Evolutionary conservation across 2,329 filamentous ascomycete genomes (phyloP).

Genomic region (Fusarium tricinctum): DNA sequence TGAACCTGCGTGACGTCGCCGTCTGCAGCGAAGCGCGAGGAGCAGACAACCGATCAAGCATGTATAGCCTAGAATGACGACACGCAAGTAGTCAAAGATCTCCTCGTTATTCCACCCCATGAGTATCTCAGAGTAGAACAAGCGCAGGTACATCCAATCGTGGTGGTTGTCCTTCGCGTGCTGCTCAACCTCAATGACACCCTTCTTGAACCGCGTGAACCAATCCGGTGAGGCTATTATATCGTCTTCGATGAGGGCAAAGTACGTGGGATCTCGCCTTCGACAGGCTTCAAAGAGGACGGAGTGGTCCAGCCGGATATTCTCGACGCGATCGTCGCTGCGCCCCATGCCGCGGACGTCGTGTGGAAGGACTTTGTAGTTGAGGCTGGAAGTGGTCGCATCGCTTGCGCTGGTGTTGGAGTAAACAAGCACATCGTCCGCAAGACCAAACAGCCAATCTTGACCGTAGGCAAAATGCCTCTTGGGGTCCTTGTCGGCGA

Average conservation of each 20-base stretch:
- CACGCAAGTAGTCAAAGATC: slow-evolving; percentile 49
- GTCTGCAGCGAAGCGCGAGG: slow-evolving; percentile 22
- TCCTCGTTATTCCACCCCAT: slow-evolving; percentile 58
- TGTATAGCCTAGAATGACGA: slow-evolving; percentile 49
- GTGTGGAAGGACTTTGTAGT: slow-evolving; percentile 36
- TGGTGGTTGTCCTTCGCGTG: slow-evolving; percentile 23
- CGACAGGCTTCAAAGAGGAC: slow-evolving; percentile 53
- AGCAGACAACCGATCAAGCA: slow-evolving; percentile 33
- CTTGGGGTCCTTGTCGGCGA: slow-evolving; percentile 53
- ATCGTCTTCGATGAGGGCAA: slow-evolving; percentile 57
- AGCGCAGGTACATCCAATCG: slow-evolving; percentile 56
- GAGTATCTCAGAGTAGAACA: slow-evolving; percentile 57
- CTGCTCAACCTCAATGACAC: slow-evolving; percentile 50
- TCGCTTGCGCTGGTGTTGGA: slow-evolving; percentile 4
- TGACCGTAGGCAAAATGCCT: slow-evolving; percentile 52
- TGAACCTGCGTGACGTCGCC: slow-evolving; percentile 17
- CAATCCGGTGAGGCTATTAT: slow-evolving; percentile 55
- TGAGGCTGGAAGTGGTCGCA: slow-evolving; percentile 9
- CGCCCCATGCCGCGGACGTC: slow-evolving; percentile 47
- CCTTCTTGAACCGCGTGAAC: slow-evolving; percentile 51
- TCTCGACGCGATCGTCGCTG: slow-evolving; percentile 51
- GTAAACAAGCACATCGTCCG: slow-evolving; percentile 55
- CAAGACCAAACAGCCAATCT: slow-evolving; percentile 51
- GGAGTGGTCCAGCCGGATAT: slow-evolving; percentile 54
- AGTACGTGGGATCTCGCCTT: slow-evolving; percentile 50